Evolutionary conservation across 495 filamentous ascomycete genomes (phyloP).

Genomic region (Cercophora sp.): DNA sequence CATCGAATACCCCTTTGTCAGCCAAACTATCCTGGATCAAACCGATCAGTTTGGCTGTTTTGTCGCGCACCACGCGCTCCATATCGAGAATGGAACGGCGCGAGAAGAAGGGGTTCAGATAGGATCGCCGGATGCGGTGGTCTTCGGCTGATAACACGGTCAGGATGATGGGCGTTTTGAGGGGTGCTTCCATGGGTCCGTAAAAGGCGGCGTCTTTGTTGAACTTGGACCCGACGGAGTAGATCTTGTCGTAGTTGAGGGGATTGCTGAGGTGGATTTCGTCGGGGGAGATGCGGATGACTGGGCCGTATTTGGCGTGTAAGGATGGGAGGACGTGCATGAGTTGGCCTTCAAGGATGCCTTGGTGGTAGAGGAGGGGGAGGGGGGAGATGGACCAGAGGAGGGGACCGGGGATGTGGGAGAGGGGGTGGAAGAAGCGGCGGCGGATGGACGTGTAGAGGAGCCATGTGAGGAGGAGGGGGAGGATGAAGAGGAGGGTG

Average conservation of each 20-base stretch:
- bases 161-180: conserved; percentile 9
- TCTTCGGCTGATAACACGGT: conserved; percentile 22
- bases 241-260: conserved; percentile 32
- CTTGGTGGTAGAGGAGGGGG: conserved; percentile 15
- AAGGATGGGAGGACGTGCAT: conserved; percentile 10
- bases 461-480: background rate
- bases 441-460: conserved; percentile 16
- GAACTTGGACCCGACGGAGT: conserved; percentile 24
- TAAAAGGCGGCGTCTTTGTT: conserved; percentile 16
- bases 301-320: conserved; percentile 19
- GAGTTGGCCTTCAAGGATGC: conserved; percentile 13
- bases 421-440: conserved; percentile 29
- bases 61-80: conserved; percentile 26
- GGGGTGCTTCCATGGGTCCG: conserved; percentile 11
- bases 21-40: conserved; percentile 13
- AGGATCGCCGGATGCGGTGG: conserved; percentile 30
- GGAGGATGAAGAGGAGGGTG: background rate
- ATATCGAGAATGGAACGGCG: conserved; percentile 26
- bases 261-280: conserved; percentile 39
- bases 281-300: conserved; percentile 37
- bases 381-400: conserved; percentile 14
- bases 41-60: conserved; percentile 11
- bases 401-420: conserved; percentile 21
- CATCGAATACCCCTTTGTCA: conserved; percentile 15
- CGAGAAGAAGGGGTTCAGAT: conserved; percentile 20